Percentiles rank a stretch among this genome's conserved stretches.
These are phyloP conservation scores for Ligustrum vulgare DNA, from an alignment of 257 asterid genomes.

Conservation along the genomic window DNA sequence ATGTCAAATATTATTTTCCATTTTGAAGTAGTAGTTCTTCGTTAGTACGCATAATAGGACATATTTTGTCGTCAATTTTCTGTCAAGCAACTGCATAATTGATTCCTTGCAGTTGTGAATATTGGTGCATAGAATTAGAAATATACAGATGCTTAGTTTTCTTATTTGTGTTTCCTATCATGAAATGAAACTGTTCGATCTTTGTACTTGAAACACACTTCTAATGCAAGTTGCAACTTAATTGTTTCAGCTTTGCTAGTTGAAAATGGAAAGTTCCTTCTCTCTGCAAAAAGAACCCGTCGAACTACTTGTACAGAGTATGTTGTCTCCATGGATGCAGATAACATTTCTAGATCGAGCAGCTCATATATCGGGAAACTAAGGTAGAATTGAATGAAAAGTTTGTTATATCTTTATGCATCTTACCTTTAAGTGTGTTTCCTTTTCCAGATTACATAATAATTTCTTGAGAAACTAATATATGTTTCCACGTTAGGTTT, in stretches of 20 bases:
- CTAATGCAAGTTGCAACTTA: conserved; percentile 13
- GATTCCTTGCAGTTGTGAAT: background rate
- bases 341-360: conserved; percentile 86
- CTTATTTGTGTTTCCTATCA: background rate
- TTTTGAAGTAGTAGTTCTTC: background rate
- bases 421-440: background rate
- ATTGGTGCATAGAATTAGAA: background rate
- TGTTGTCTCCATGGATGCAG: conserved; percentile 92
- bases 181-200: background rate
- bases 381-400: conserved; percentile 43
- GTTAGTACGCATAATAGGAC: background rate
- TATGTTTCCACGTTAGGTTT: background rate
- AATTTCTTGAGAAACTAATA: background rate
- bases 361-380: conserved; percentile 86
- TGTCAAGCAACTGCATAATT: background rate
- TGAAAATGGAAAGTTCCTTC: conserved; percentile 96
- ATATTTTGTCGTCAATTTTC: background rate
- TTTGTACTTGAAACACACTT: conserved; percentile 7
- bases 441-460: background rate
- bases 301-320: conserved; percentile 96
- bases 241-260: conserved; percentile 69
- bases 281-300: conserved; percentile 92
- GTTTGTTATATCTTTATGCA: background rate
- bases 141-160: background rate
- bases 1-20: background rate